Evolutionary conservation across 139 green algal genomes (phyloP).

Genomic region (Eudorina sp.): DNA sequence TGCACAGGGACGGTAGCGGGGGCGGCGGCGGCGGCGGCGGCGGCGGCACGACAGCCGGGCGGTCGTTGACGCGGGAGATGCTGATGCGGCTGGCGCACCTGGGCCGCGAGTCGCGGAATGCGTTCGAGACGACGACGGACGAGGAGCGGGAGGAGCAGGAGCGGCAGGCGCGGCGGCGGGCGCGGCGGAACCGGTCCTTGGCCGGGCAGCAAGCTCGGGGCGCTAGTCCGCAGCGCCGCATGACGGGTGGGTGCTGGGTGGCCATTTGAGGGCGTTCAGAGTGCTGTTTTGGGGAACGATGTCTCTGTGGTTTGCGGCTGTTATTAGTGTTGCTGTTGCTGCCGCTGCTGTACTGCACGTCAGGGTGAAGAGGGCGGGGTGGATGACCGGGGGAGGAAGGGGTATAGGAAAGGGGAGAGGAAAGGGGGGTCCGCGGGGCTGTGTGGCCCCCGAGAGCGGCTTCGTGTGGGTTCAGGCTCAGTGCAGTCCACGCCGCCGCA

Average conservation of each 20-base stretch:
- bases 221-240: neutral
- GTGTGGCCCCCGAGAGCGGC: no score
- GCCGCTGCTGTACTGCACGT: no score
- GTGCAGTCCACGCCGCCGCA: no score
- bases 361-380: no score
- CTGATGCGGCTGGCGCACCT: slow-evolving; percentile 29
- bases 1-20: neutral
- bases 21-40: neutral
- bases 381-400: no score
- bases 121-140: slow-evolving; percentile 41
- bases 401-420: no score
- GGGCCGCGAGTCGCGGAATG: neutral
- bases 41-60: neutral
- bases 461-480: no score
- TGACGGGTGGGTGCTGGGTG: neutral
- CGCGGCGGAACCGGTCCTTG: neutral
- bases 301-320: no score
- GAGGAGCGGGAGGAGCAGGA: slow-evolving; percentile 40
- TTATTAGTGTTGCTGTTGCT: no score
- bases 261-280: no score
- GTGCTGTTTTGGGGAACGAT: no score
- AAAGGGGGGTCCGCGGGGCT: no score
- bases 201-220: neutral
- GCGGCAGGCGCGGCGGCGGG: neutral
- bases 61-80: slow-evolving; percentile 35